These are phyloP conservation scores for Arabidopsis hybrid DNA, from an alignment of 441 rosid species.

Conservation along the genomic window DNA sequence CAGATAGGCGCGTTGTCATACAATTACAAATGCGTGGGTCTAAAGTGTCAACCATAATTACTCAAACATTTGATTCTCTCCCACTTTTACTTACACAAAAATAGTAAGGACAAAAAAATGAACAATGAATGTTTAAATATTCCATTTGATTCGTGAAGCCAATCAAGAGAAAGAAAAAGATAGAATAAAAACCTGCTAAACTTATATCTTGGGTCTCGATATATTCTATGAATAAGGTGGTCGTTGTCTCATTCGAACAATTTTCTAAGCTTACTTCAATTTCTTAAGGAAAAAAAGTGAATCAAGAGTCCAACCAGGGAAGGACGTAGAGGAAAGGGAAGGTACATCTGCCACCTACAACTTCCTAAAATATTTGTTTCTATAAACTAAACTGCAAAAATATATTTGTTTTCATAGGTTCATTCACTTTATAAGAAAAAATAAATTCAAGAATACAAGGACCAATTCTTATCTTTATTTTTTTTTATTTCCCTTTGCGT, in stretches of 20 bases:
- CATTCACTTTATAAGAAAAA: too few species aligned
- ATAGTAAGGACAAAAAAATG: constrained; percentile 1
- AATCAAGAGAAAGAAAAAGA: background rate
- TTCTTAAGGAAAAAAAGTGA: background rate
- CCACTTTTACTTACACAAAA: constrained; percentile 6
- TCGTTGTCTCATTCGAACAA: constrained; percentile 23
- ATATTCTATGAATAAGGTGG: constrained; percentile 1
- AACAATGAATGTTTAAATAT: background rate
- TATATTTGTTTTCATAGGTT: too few species aligned
- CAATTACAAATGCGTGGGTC: constrained; percentile 21
- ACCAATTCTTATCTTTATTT: too few species aligned
- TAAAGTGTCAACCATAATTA: constrained; percentile 15
- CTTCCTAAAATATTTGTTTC: background rate
- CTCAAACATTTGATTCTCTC: background rate
- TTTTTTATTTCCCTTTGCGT: too few species aligned
- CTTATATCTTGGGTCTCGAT: background rate
- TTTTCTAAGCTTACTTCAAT: background rate
- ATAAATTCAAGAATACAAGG: too few species aligned
- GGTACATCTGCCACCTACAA: background rate
- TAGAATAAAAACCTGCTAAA: background rate
- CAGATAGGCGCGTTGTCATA: constrained; percentile 11
- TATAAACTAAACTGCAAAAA: too few species aligned
- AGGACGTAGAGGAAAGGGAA: background rate
- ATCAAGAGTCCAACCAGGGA: background rate
- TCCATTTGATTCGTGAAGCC: background rate